Conservation (phyloP, 768 basidiomycete genomes). For the Glaciozyma martinii region DNA sequence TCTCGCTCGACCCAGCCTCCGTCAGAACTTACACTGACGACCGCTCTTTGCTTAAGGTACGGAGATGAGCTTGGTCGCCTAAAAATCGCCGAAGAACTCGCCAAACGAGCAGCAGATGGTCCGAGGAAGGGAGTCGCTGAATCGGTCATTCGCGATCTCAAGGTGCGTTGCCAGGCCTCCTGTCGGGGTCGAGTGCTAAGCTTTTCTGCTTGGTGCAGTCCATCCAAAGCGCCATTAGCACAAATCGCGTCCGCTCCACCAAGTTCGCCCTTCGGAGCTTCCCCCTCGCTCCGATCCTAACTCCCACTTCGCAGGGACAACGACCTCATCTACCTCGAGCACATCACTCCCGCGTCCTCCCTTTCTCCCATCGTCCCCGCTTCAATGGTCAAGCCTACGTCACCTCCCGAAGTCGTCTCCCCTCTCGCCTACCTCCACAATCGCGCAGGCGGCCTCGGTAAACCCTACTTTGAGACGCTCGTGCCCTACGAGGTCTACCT, state of each 20-base stretch:
- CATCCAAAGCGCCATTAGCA: constrained; percentile 60
- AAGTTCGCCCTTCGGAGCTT: constrained; percentile 3
- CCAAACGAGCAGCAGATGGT: constrained; percentile 60
- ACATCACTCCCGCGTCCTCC: constrained; percentile 63
- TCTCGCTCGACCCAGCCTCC: constrained; percentile 35
- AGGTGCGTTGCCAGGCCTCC: constrained; percentile 45
- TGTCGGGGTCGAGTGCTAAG: neutral
- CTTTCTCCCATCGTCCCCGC: constrained; percentile 58
- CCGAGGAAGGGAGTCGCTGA: constrained; percentile 55
- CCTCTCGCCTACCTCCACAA: constrained; percentile 32
- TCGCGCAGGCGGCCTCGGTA: constrained; percentile 29
- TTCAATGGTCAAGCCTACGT: constrained; percentile 54
- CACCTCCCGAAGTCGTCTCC: constrained; percentile 43
- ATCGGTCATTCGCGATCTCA: constrained; percentile 65
- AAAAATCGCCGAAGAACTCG: constrained; percentile 54
- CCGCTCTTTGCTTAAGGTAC: constrained; percentile 50
- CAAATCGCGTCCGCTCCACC: constrained; percentile 56
- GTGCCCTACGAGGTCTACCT: constrained; percentile 78
- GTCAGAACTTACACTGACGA: neutral
- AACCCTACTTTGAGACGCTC: constrained; percentile 62
- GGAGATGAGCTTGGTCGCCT: constrained; percentile 78
- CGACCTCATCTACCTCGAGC: constrained; percentile 86
- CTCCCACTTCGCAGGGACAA: constrained; percentile 62
- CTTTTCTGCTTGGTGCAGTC: constrained; percentile 47
- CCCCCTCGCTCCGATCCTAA: neutral